Evolutionary conservation across 2,329 filamentous ascomycete species (phyloP), one percentile per base, ranked within the genome.

Genomic region (Sporothrix globosa): DNA sequence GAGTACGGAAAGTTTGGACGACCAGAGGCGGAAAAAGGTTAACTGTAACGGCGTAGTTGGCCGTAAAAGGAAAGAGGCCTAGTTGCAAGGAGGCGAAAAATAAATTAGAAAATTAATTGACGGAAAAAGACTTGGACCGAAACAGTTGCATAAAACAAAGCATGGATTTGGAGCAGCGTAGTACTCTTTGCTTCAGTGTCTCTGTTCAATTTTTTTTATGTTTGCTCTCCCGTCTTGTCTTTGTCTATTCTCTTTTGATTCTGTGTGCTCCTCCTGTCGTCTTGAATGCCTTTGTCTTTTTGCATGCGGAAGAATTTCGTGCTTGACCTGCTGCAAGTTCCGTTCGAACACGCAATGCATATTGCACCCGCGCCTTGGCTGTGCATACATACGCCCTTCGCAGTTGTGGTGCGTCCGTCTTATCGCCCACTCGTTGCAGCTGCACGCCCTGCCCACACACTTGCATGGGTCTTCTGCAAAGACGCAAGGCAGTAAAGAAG

Each of bases 331-430:
- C 34, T 34, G 6, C 34, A 1, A 6, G 1, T 34, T 34, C 34
- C 34, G 34, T 34, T 34, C 7, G 7, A 34, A 34, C 34, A 34
- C 34, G 34, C 34, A 34, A 34, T 34, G 34, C 34, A 34, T 34
- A 34, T 9, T 9, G 34, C 34, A 6, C 24, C n/a, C 27, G 24
- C 27, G 11, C 24, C 19, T 14, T 52, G 46, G 63, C 46, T n/a
- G 30, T 27, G 63, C 63, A 66, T 66, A 50, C 46, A 66, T 66
- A 66, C 63, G 63, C 63, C 10, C 27, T 66, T 46, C 63, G 46
- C 63, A 66, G 63, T 39, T 30, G 27, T 34, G n/a, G 41, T 65
- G 61, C 61, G n/a, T 65, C 24, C 44, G 39, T 17, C 11, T 30
- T 34, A 27, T 50, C 14, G 9, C 34, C 21, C 44, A 34, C 27